phyloP scores from a whole-genome alignment of 306 rosid genomes.

The Arachis hypogaea region DNA sequence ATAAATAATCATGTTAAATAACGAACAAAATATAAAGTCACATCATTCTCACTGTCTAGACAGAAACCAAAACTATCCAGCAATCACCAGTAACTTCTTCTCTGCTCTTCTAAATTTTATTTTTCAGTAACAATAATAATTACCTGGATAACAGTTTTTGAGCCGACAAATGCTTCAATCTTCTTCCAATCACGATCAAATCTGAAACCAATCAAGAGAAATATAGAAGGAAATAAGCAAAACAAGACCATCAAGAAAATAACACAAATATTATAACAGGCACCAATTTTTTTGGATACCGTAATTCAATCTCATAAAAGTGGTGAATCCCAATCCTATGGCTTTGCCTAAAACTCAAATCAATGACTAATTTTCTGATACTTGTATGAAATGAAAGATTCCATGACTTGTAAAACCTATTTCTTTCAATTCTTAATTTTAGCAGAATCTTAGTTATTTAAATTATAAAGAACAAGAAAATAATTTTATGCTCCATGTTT shows the following conservation, averaged over 20 bases:
- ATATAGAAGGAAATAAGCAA: slow-evolving; percentile 23
- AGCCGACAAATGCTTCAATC: slow-evolving; percentile 94
- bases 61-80: slow-evolving; percentile 22
- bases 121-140: slow-evolving; percentile 2
- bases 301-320: slow-evolving; percentile 17
- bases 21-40: background rate
- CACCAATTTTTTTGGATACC: background rate
- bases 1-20: slow-evolving; percentile 18
- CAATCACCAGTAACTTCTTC: background rate
- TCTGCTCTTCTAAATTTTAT: slow-evolving; percentile 11
- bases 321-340: background rate
- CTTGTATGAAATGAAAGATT: background rate
- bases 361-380: background rate
- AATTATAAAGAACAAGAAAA: background rate
- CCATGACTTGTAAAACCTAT: slow-evolving; percentile 20
- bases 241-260: background rate
- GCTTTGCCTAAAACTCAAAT: slow-evolving; percentile 20
- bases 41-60: background rate
- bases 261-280: background rate
- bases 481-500: background rate
- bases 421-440: background rate
- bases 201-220: slow-evolving; percentile 49
- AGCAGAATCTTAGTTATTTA: background rate
- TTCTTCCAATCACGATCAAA: slow-evolving; percentile 99
- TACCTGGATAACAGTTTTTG: slow-evolving; percentile 99